A percentile compares a stretch with the other conserved stretches of the same genome.
phyloP scores from a whole-genome alignment of 2,329 filamentous ascomycete genomes.

The Esteya vermicola region DNA sequence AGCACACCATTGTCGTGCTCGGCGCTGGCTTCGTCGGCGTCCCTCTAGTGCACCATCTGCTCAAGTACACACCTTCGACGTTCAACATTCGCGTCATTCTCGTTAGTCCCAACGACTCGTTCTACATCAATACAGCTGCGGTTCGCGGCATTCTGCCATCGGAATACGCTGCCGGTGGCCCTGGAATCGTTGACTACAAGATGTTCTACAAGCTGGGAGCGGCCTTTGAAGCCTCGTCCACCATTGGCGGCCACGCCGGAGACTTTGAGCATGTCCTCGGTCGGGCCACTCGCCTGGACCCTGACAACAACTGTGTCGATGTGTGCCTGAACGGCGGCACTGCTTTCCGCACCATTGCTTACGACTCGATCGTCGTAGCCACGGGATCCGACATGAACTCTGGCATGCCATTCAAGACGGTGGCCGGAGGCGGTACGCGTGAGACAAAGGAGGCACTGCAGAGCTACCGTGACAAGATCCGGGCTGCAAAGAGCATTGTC shows the following conservation, averaged over 20 bases:
- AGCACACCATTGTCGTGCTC: constrained; percentile 29
- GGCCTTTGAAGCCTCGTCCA: constrained; percentile 21
- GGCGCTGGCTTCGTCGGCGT: constrained; percentile 33
- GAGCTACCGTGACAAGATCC: constrained; percentile 21
- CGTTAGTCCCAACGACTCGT: too few relatives aligned
- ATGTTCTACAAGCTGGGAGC: constrained; percentile 32
- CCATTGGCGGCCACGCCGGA: constrained; percentile 24
- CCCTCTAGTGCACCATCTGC: constrained; percentile 34
- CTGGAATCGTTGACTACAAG: constrained; percentile 10
- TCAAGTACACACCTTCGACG: constrained; percentile 26
- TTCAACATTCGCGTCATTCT: constrained; percentile 19
- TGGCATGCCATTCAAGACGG: constrained; percentile 34
- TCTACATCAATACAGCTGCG: too few relatives aligned
- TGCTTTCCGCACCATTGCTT: constrained; percentile 27
- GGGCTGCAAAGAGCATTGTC: constrained; percentile 30
- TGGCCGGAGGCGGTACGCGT: constrained; percentile 22
- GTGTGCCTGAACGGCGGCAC: constrained; percentile 19
- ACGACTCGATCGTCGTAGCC: constrained; percentile 39
- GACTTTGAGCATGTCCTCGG: constrained; percentile 39
- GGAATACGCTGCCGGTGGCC: too few relatives aligned
- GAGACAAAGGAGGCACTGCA: constrained; percentile 25
- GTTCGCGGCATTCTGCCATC: too few relatives aligned
- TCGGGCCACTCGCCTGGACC: constrained; percentile 28
- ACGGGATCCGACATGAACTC: constrained; percentile 32
- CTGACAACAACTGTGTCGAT: constrained; percentile 24